Evolutionary conservation across 371 early-diverging fungal species (phyloP).

Genomic region (Syncephalis plumigaleata): DNA sequence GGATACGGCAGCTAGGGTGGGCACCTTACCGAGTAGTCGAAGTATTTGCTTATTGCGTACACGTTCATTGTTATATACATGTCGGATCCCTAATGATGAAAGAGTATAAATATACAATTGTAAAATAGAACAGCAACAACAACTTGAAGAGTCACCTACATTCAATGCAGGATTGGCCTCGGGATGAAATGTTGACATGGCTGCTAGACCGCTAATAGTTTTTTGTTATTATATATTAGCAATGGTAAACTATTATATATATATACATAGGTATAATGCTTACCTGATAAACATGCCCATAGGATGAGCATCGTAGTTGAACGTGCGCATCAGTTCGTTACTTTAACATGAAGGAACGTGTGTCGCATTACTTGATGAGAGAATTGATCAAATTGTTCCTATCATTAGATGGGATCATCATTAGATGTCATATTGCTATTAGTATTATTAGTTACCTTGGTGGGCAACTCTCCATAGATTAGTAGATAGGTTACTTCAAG

Average conservation of each 20-base stretch:
- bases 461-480: slow-evolving; percentile 23
- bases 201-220: slow-evolving; percentile 16
- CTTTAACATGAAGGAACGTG: slow-evolving; percentile 29
- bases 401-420: not conserved
- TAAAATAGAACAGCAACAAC: not conserved
- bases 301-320: slow-evolving; percentile 44
- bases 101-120: not conserved
- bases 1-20: slow-evolving; percentile 32
- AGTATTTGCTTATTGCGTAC: slow-evolving; percentile 26
- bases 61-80: slow-evolving; percentile 19
- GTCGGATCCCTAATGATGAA: slow-evolving; percentile 10
- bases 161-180: slow-evolving; percentile 36
- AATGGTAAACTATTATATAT: slow-evolving; percentile 1
- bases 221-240: not conserved
- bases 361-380: slow-evolving; percentile 26
- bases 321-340: slow-evolving; percentile 25
- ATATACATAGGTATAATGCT: not conserved
- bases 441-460: slow-evolving; percentile 2
- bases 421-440: not conserved
- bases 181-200: slow-evolving; percentile 42
- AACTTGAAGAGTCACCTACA: slow-evolving; percentile 1
- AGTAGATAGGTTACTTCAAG: slow-evolving; percentile 27
- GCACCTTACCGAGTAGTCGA: slow-evolving; percentile 37
- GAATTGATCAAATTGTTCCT: slow-evolving; percentile 12
- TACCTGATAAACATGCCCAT: slow-evolving; percentile 32